A percentile compares a stretch with the other conserved stretches of the same genome.
Conservation (phyloP, 1,284 basidiomycete genomes). For the Cutaneotrichosporon cyanovorans region DNA sequence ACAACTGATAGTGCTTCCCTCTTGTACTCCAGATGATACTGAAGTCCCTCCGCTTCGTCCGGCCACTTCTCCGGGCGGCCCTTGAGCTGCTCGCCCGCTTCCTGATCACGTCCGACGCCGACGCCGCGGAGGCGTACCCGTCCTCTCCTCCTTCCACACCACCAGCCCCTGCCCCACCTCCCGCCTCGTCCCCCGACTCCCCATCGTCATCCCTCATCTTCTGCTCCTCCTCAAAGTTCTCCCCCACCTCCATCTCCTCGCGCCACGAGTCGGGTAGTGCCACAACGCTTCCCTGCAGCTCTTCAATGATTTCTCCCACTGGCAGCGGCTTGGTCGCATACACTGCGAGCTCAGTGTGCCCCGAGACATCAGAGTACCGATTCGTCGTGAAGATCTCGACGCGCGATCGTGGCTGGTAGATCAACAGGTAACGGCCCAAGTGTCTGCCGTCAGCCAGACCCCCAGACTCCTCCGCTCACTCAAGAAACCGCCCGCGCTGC, state of each 20-base stretch:
- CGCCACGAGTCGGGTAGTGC: slow-evolving; percentile 38
- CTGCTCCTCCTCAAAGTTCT: slow-evolving; percentile 22
- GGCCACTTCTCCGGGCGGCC: slow-evolving; percentile 29
- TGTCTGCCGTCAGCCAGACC: slow-evolving; percentile 25
- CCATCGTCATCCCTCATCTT: too few species aligned
- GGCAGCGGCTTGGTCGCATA: slow-evolving; percentile 34
- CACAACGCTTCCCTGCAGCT: slow-evolving; percentile 39
- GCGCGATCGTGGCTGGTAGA: slow-evolving; percentile 33
- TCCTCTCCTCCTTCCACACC: too few species aligned
- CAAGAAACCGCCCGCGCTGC: slow-evolving; percentile 16
- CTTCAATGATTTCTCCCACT: slow-evolving; percentile 25
- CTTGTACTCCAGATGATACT: slow-evolving; percentile 41
- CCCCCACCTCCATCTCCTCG: slow-evolving; percentile 28
- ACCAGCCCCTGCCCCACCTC: too few species aligned
- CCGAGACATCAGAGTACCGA: slow-evolving; percentile 36
- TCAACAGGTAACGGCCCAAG: slow-evolving; percentile 36
- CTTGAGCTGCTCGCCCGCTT: neutral
- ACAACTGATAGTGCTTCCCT: slow-evolving; percentile 38
- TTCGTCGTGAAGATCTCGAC: slow-evolving; percentile 41
- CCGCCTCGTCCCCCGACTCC: too few species aligned
- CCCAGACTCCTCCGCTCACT: neutral
- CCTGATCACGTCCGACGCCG: too few species aligned
- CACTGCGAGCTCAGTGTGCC: slow-evolving; percentile 41
- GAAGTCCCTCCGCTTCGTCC: slow-evolving; percentile 40
- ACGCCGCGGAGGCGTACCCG: too few species aligned